phyloP scores from a whole-genome alignment of 306 rosid species.

The Inga laurina region DNA sequence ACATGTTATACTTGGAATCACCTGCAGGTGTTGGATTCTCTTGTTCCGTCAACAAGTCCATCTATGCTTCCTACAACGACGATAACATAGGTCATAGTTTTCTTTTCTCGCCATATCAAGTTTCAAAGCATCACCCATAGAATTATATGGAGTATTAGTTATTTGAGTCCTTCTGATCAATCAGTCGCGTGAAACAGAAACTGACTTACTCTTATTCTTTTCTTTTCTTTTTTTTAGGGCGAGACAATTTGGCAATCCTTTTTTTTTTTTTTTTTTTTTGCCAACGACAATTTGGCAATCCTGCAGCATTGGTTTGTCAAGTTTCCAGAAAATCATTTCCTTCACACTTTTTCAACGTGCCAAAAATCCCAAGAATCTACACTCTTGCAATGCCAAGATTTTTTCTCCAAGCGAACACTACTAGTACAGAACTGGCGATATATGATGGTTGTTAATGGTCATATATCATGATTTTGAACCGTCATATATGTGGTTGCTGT shows the following conservation, averaged over 20 bases:
- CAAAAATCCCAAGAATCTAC: neutral
- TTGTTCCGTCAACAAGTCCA: conserved; percentile 25
- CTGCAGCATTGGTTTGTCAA: conserved; percentile 35
- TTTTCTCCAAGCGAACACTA: too few species aligned
- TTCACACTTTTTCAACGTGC: neutral
- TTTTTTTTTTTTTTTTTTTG: too few species aligned
- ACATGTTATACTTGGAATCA: conserved; percentile 41
- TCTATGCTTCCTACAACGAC: conserved; percentile 10
- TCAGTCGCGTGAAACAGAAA: neutral
- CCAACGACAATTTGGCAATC: conserved; percentile 31
- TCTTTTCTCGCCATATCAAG: too few species aligned
- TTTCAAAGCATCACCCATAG: neutral
- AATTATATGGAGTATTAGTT: neutral
- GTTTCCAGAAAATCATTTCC: conserved; percentile 5
- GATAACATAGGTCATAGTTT: too few species aligned
- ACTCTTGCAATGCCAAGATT: neutral
- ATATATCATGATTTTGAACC: too few species aligned
- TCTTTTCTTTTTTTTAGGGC: conserved; percentile 8
- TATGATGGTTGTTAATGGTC: too few species aligned
- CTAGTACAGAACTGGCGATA: too few species aligned
- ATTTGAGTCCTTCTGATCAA: neutral
- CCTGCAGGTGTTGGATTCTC: conserved; percentile 50
- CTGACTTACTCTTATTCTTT: too few species aligned
- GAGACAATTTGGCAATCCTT: conserved; percentile 32
- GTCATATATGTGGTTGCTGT: too few species aligned